Evolutionary conservation across 2,329 filamentous ascomycete genomes (phyloP).

Genomic region (Neonectria coccinea): DNA sequence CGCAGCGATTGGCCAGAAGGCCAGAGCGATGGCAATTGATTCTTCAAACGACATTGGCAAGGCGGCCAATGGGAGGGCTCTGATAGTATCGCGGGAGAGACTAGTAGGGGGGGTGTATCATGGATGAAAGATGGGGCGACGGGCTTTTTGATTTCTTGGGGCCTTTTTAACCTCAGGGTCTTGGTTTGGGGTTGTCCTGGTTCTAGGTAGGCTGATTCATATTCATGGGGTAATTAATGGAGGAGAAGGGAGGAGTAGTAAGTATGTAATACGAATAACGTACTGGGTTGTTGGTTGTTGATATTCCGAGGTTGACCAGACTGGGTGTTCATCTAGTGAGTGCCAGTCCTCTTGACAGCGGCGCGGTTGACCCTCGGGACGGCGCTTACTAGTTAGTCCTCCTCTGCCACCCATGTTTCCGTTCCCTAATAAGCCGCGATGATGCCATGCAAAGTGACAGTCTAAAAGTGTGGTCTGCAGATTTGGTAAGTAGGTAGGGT

Average conservation of each 20-base stretch:
- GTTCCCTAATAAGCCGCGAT: conserved; percentile 6
- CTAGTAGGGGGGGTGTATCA: conserved; percentile 34
- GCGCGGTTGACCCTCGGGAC: conserved; percentile 10
- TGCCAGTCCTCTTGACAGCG: conserved; percentile 1
- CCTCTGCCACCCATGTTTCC: conserved; percentile 15
- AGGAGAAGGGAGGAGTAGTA: not conserved
- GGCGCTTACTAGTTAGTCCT: conserved; percentile 1
- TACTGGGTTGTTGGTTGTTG: not conserved
- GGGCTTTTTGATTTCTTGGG: conserved; percentile 1
- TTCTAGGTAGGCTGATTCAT: conserved; percentile 6
- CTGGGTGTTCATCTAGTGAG: conserved; percentile 17
- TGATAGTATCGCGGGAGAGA: conserved; percentile 39
- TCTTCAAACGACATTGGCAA: conserved; percentile 45
- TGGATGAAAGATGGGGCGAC: conserved; percentile 33
- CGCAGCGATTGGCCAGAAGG: conserved; percentile 34
- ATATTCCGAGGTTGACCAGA: conserved; percentile 21
- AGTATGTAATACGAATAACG: conserved; percentile 9
- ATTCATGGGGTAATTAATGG: conserved; percentile 23
- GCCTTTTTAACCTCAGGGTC: conserved; percentile 6
- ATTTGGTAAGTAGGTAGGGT: conserved; percentile 11
- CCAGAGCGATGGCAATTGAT: conserved; percentile 46
- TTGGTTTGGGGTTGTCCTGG: conserved; percentile 2
- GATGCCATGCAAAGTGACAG: conserved; percentile 10
- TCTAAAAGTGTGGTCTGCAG: conserved; percentile 16
- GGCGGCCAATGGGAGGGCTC: conserved; percentile 41